Percentiles rank a stretch among this genome's conserved stretches.
Conservation (phyloP, 169 alveolate genomes). For the Babesia divergens region DNA sequence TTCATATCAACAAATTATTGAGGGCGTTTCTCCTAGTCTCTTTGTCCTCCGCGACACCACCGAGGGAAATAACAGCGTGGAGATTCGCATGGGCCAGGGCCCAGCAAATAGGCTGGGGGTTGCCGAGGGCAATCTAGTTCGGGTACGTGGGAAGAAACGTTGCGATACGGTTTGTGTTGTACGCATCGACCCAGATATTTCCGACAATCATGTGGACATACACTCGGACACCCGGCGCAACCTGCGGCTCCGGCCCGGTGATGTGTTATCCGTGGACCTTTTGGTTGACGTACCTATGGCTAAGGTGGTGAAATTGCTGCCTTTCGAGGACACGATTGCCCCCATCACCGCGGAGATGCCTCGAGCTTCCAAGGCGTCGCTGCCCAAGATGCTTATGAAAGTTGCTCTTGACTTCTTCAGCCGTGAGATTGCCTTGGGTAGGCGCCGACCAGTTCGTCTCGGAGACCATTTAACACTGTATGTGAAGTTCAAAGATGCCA, state of each 20-base stretch:
- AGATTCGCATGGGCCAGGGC: constrained; percentile 54
- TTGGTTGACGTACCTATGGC: constrained; percentile 46
- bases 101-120: constrained; percentile 61
- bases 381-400: constrained; percentile 48
- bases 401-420: constrained; percentile 50
- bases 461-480: constrained; percentile 60
- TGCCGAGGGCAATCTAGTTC: constrained; percentile 45
- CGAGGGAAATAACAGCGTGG: constrained; percentile 55
- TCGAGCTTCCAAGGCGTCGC: background rate
- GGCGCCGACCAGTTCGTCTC: constrained; percentile 44
- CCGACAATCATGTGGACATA: constrained; percentile 32
- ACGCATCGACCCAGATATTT: constrained; percentile 17
- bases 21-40: constrained; percentile 44
- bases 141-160: constrained; percentile 52
- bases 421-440: constrained; percentile 45
- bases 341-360: constrained; percentile 40
- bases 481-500: constrained; percentile 36
- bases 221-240: constrained; percentile 58
- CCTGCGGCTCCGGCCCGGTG: constrained; percentile 60
- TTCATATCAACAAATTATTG: constrained; percentile 34
- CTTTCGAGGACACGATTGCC: constrained; percentile 47
- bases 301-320: constrained; percentile 32
- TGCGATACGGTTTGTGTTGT: constrained; percentile 56
- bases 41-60: constrained; percentile 40
- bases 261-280: constrained; percentile 50